These are phyloP conservation scores for Ceratocystis colombiana DNA, from an alignment of 2,329 filamentous ascomycete species.

Conservation along the genomic window DNA sequence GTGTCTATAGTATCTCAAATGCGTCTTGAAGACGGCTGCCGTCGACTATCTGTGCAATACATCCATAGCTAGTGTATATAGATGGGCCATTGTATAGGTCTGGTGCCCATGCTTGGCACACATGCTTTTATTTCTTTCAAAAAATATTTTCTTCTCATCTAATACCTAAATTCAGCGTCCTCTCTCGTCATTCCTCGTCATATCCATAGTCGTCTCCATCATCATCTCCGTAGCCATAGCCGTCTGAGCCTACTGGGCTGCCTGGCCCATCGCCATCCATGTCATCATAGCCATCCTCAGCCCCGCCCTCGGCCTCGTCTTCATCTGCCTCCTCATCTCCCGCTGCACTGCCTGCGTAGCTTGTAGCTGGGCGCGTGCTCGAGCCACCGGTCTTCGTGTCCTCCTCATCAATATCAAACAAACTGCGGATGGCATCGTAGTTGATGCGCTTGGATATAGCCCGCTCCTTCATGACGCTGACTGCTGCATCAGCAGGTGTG, in stretches of 20 bases:
- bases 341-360: constrained; percentile 34
- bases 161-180: neutral
- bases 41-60: too few species aligned
- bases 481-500: constrained; percentile 58
- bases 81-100: too few species aligned
- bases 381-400: constrained; percentile 35
- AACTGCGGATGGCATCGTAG: constrained; percentile 51
- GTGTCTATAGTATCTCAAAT: too few species aligned
- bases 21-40: too few species aligned
- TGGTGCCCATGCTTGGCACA: too few species aligned
- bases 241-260: constrained; percentile 30
- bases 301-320: constrained; percentile 33
- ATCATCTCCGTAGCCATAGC: constrained; percentile 33
- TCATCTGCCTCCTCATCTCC: constrained; percentile 33
- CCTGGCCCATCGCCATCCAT: constrained; percentile 33
- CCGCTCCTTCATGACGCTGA: constrained; percentile 56
- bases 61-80: too few species aligned
- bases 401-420: constrained; percentile 41
- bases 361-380: constrained; percentile 41
- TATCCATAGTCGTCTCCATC: constrained; percentile 21
- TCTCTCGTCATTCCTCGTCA: constrained; percentile 12
- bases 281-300: constrained; percentile 32
- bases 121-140: neutral
- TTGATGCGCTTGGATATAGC: constrained; percentile 67
- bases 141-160: neutral